Evolutionary conservation across 371 early-diverging fungal genomes (phyloP).

Genomic region (Haplosporangium sp.): DNA sequence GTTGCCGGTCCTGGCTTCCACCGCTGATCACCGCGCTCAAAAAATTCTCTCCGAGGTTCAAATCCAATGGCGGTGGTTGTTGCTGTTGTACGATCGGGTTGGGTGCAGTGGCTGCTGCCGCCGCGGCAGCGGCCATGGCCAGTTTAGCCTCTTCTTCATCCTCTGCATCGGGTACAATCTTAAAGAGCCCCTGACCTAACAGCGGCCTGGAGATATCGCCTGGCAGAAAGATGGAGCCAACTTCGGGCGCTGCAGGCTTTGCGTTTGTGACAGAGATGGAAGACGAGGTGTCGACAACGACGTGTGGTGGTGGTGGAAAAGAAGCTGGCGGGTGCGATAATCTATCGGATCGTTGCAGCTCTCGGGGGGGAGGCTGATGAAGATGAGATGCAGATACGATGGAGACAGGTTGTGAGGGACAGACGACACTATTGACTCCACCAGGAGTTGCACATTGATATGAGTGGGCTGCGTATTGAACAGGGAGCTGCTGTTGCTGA

Average conservation of each 20-base stretch:
- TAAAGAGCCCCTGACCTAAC: conserved; percentile 50
- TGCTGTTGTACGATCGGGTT: too few relatives aligned
- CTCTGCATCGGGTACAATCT: conserved; percentile 53
- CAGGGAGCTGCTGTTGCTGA: neutral
- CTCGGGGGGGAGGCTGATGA: neutral
- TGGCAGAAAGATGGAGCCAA: conserved; percentile 30
- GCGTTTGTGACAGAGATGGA: neutral
- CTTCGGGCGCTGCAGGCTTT: conserved; percentile 15
- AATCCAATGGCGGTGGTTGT: conserved; percentile 16
- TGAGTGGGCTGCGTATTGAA: conserved; percentile 5
- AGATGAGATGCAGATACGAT: neutral
- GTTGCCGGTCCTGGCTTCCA: conserved; percentile 35
- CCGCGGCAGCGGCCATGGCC: neutral
- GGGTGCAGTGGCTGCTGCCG: neutral
- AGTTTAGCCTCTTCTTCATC: conserved; percentile 39
- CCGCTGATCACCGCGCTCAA: conserved; percentile 36
- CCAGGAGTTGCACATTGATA: neutral
- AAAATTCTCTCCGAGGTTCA: conserved; percentile 38
- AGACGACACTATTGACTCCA: neutral
- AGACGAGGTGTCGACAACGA: neutral
- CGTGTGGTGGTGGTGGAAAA: conserved; percentile 4
- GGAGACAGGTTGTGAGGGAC: neutral
- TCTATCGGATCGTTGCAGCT: neutral
- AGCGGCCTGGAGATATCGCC: conserved; percentile 43
- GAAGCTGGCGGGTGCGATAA: conserved; percentile 1